A percentile compares a stretch with the other conserved stretches of the same genome.
These are phyloP conservation scores for Rhynchosporium secalis DNA, from an alignment of 2,329 filamentous ascomycete genomes.

Conservation along the genomic window DNA sequence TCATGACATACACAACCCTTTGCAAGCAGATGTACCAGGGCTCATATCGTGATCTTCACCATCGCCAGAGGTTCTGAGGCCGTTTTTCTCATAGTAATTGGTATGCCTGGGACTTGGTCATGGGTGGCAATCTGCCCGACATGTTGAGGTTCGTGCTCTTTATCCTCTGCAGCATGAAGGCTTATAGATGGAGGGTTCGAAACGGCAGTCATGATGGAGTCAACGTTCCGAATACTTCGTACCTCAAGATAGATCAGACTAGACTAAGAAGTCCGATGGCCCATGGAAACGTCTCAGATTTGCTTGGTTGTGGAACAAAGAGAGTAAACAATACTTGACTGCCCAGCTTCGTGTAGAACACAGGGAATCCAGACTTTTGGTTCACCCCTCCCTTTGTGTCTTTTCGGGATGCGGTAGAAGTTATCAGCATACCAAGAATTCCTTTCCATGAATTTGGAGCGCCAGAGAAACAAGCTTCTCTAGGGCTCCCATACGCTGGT, in stretches of 20 bases:
- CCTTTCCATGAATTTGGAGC: neutral
- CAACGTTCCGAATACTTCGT: neutral
- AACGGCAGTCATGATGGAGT: slow-evolving; percentile 12
- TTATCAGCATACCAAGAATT: neutral
- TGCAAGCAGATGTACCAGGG: slow-evolving; percentile 42
- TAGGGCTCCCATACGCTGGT: neutral
- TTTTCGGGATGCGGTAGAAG: neutral
- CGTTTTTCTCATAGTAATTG: slow-evolving; percentile 35
- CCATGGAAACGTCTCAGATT: neutral
- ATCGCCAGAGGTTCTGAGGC: slow-evolving; percentile 48
- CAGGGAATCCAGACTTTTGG: neutral
- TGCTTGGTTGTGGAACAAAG: neutral
- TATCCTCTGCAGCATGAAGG: slow-evolving; percentile 13
- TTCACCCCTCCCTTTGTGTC: neutral
- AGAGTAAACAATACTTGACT: neutral
- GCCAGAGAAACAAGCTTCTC: neutral
- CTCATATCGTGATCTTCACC: slow-evolving; percentile 49
- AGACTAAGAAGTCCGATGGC: neutral
- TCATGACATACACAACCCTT: neutral
- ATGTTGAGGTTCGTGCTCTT: neutral
- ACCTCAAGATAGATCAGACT: neutral
- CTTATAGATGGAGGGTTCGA: slow-evolving; percentile 18
- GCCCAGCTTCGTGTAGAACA: neutral
- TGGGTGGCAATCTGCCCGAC: slow-evolving; percentile 18
- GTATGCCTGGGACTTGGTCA: slow-evolving; percentile 30